Evolutionary conservation across 495 filamentous ascomycete species (phyloP), one percentile per base, ranked within the genome.

Genomic region (Bacidia gigantensis): DNA sequence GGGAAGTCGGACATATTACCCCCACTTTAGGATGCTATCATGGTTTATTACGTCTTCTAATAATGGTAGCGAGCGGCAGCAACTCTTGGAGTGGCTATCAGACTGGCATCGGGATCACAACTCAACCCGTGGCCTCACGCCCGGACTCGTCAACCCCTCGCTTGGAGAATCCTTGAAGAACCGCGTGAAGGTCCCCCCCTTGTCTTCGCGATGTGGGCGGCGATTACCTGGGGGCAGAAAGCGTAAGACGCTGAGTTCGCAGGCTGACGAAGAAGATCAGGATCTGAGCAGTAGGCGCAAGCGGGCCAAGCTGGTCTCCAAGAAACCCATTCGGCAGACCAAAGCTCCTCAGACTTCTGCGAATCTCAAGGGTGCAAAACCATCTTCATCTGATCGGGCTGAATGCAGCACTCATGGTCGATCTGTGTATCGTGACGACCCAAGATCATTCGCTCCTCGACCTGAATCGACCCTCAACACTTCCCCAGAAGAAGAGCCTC

Each of bases 61-160:
- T 14, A 35, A 35, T 5, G 14, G 29, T 35, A 5, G 14, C 29
- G 5, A 7, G 5, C 29, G 29, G 29, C 29, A 14, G 14, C 5
- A 7, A 7, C 29, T 35, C 14, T 7, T 35, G 29, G 29, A 35
- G 14, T 14, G 14, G 14, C 14, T 35, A 14, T 5, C 7, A 7
- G 29, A 35, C 14, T 35, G 29, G 29, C 29, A 35, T 5, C 29
- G 5, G 7, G 14, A 5, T 5, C 5, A 35, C 1, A 68, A 68
- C 22, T 58, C 55, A 1, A 66, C 65, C 0, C 51, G 64, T 10
- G 64, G 65, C 0, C 46, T 65, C 2, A 66, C 65, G 2, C 64
- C 65, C 0, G 65, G 64, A 0, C 39, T 66, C 1, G 57, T 66
- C 22, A 21, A 65, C 11, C 60, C 58, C 3, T 5, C 7, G 0